Conservation (phyloP, 192 early-diverging fungal species). For the Haplosporangium gracile region DNA sequence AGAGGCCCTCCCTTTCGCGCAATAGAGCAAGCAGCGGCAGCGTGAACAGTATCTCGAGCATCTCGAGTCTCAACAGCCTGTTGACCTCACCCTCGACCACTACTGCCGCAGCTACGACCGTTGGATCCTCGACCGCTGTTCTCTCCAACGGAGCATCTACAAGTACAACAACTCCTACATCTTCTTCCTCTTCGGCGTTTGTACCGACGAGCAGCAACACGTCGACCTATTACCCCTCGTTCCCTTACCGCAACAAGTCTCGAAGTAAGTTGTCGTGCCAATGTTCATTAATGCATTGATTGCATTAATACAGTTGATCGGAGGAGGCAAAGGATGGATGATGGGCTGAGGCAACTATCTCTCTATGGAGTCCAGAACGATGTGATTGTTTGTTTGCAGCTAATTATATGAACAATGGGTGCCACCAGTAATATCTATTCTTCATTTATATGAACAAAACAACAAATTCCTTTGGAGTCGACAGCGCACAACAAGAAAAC, state of each 20-base stretch:
- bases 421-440: background rate
- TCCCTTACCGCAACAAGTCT: constrained; percentile 42
- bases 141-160: background rate
- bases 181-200: constrained; percentile 1
- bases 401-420: background rate
- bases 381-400: background rate
- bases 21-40: constrained; percentile 29
- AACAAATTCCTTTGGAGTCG: background rate
- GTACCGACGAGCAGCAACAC: background rate
- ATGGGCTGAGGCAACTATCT: background rate
- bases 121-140: constrained; percentile 23
- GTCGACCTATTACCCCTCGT: constrained; percentile 27
- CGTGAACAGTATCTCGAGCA: constrained; percentile 12
- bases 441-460: background rate
- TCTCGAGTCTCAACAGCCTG: constrained; percentile 28
- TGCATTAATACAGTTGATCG: background rate
- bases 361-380: background rate
- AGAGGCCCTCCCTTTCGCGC: constrained; percentile 2
- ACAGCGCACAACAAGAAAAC: background rate
- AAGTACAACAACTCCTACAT: no score
- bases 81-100: constrained; percentile 22
- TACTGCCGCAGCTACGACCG: constrained; percentile 20
- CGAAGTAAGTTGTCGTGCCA: constrained; percentile 20
- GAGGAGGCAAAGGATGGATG: background rate
- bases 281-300: background rate